Base-by-base conservation (phyloP, 176 grass and related monocot genomes). In the Ananas comosus region DNA sequence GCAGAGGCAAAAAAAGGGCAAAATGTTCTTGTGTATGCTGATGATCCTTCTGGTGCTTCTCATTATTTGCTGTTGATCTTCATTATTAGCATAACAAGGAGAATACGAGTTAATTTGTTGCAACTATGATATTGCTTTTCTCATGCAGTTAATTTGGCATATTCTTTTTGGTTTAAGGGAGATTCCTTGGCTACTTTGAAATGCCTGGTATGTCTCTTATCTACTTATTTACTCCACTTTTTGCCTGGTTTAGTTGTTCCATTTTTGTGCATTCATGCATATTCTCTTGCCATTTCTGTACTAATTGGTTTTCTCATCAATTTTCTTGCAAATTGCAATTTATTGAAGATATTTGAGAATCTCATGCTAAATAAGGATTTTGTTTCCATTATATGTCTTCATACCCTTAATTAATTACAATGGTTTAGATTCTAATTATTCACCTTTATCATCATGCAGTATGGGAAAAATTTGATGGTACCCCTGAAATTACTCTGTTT, bases 131-230 rank as follows among this genome's bases (percentile, higher is more conserved):
- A 51, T 79, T 68, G 1, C 53, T 18, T 81, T 23, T 72, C 1
- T 72, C 48, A n/a, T 72, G 63, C 75, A 99, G 94, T 91, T 80
- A 99, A 90, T 65, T 84, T 90, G 65, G 77, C 89, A 78, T 99
- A 99, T 82, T 80, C 84, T 81, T 93, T 85, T 71, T 99, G 94
- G 94, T 90, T 99, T 53, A 87, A 88, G 58, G 89, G 89, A 83
- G 87, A 87, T 81, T 61, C 79, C 65, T 17, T 53, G 25, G 12
- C 77, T 51, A 83, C 86, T 71, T 70, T 99, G 71, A 79, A 80
- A 75, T 78, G 72, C 33, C 81, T 99, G 82, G 94, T 99, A 90
- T 82, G 51, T 49, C 52, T 74, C 68, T 68, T 71, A 47, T 63
- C 64, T 51, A 22, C 12, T 64, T 70, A 64, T 53, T 70, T 75